A percentile compares a stretch with the other conserved stretches of the same genome.
phyloP scores from a whole-genome alignment of 108 stramenopile species.

The Nitzschia sp. region DNA sequence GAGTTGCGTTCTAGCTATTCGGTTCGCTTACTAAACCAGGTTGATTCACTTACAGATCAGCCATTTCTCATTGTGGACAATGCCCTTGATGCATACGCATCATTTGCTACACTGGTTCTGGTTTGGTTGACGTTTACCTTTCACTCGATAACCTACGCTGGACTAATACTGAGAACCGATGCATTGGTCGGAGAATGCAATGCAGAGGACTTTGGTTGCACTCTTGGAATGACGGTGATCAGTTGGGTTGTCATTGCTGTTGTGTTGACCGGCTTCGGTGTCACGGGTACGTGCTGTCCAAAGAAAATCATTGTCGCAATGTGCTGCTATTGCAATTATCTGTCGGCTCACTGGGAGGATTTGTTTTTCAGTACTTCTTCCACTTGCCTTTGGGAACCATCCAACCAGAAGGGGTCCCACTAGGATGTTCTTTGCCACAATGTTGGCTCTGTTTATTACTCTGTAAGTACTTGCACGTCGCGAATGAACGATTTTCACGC shows the following conservation, averaged over 20 bases:
- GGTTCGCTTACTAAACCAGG: neutral
- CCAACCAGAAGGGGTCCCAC: slow-evolving; percentile 12
- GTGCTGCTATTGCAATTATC: slow-evolving; percentile 10
- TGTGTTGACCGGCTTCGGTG: slow-evolving; percentile 11
- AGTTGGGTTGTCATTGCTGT: slow-evolving; percentile 24
- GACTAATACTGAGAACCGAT: slow-evolving; percentile 3
- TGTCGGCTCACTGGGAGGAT: too few relatives aligned
- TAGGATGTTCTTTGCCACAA: slow-evolving; percentile 6
- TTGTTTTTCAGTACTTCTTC: too few relatives aligned
- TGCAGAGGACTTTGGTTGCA: slow-evolving; percentile 20
- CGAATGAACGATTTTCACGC: neutral
- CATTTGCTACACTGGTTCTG: neutral
- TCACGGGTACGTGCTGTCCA: slow-evolving; percentile 3
- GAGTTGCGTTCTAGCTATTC: too few relatives aligned
- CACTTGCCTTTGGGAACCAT: slow-evolving; percentile 7
- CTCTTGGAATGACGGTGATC: slow-evolving; percentile 21
- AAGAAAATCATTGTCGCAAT: slow-evolving; percentile 2
- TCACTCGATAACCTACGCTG: slow-evolving; percentile 7
- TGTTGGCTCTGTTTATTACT: neutral
- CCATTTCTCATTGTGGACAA: slow-evolving; percentile 26
- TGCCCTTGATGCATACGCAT: slow-evolving; percentile 29
- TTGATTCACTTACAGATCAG: neutral
- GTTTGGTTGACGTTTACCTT: slow-evolving; percentile 30
- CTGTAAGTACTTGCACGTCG: neutral
- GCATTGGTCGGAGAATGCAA: slow-evolving; percentile 7